These are phyloP conservation scores for Saccharomycopsis crataegensis DNA, from an alignment of 1,139 yeast species.

Conservation along the genomic window DNA sequence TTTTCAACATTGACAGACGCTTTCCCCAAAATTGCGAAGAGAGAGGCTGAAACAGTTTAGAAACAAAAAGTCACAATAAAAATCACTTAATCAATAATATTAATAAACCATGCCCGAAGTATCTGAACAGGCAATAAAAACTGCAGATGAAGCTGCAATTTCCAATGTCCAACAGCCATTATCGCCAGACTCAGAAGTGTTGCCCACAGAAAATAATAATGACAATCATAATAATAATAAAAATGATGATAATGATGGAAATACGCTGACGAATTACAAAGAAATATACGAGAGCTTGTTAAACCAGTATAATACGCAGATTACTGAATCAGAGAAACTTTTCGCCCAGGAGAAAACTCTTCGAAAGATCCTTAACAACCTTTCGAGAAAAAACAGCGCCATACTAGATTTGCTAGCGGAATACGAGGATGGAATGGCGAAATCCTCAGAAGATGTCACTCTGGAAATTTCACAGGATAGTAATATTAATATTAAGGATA, in stretches of 20 bases:
- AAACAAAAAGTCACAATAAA: no score
- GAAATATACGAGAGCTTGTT: constrained; percentile 2
- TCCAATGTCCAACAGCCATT: background rate
- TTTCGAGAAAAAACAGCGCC: constrained; percentile 4
- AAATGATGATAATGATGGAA: background rate
- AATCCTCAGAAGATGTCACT: background rate
- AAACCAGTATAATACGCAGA: background rate
- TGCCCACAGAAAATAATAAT: background rate
- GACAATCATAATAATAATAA: background rate
- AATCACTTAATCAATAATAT: no score
- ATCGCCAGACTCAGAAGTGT: background rate
- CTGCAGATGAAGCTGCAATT: no score
- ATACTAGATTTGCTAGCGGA: constrained; percentile 8
- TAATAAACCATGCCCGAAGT: no score
- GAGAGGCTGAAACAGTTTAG: no score
- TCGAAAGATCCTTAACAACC: background rate
- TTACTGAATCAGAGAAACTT: background rate
- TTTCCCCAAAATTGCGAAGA: no score
- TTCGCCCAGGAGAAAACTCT: constrained; percentile 7
- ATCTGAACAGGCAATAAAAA: no score
- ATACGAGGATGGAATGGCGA: background rate
- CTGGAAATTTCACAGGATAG: no score
- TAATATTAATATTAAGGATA: background rate
- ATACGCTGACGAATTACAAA: constrained; percentile 2
- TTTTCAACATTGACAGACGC: no score